Percentiles rank a stretch among this genome's conserved stretches.
Evolutionary conservation across 192 early-diverging fungal species (phyloP).

Genomic region (Entomortierella parvispora): DNA sequence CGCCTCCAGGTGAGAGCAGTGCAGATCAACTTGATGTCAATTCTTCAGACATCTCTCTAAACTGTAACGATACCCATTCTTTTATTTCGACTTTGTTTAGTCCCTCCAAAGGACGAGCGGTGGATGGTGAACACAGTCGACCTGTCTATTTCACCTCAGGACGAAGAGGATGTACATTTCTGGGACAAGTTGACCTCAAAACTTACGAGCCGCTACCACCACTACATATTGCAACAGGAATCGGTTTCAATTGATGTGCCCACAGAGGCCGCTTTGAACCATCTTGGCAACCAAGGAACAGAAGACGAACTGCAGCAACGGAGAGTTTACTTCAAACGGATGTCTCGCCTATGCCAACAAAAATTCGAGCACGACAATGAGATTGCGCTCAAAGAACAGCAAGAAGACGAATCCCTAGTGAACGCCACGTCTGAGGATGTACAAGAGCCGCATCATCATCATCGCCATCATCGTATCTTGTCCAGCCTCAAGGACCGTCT

Average conservation of each 20-base stretch:
- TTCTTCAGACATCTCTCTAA: not conserved
- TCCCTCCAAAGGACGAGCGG: conserved; percentile 41
- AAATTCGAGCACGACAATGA: conserved; percentile 32
- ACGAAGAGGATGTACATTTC: conserved; percentile 15
- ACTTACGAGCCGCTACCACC: conserved; percentile 7
- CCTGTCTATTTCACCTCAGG: conserved; percentile 13
- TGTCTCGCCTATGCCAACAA: conserved; percentile 33
- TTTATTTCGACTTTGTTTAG: not conserved
- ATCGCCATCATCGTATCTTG: conserved; percentile 4
- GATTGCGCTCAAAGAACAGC: not conserved
- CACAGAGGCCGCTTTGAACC: conserved; percentile 22
- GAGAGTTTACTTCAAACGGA: conserved; percentile 30
- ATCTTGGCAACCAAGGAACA: conserved; percentile 15
- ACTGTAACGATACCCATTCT: not conserved
- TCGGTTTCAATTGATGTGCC: conserved; percentile 26
- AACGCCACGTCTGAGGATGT: not conserved
- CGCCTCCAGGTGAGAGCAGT: conserved; percentile 31
- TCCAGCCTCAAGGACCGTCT: not conserved
- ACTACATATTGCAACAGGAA: conserved; percentile 1
- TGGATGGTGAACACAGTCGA: conserved; percentile 42
- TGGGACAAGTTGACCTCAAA: conserved; percentile 30
- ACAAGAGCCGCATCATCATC: not conserved
- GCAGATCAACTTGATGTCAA: not conserved
- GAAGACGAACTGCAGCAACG: conserved; percentile 21
- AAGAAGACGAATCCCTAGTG: not conserved